Percentiles rank a stretch among this genome's conserved stretches.
These are phyloP conservation scores for Aegilops umbellulata DNA, from an alignment of 176 grass and related monocot genomes.

Conservation along the genomic window DNA sequence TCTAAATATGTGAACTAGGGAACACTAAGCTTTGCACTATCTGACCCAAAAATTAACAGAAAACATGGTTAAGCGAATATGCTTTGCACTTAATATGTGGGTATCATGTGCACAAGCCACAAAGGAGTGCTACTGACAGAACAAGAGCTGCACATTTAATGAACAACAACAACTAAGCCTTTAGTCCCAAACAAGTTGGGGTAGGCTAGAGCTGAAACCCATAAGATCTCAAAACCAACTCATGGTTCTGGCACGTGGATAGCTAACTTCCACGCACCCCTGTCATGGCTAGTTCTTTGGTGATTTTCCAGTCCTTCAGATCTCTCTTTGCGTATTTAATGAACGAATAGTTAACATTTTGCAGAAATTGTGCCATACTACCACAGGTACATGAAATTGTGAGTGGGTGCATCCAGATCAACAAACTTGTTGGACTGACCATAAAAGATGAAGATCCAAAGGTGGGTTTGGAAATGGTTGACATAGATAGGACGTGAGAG, in stretches of 20 bases:
- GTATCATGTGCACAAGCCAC: not conserved
- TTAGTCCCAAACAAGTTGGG: too few species aligned
- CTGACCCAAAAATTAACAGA: slow-evolving; percentile 16
- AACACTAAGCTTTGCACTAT: slow-evolving; percentile 2
- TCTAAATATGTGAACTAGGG: not conserved
- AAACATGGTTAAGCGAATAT: not conserved
- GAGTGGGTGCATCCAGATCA: not conserved
- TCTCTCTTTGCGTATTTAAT: not conserved
- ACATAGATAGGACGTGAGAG: not conserved
- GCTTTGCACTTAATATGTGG: not conserved
- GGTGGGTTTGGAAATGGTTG: not conserved
- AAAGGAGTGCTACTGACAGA: not conserved
- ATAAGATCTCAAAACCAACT: too few species aligned
- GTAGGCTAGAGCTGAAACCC: too few species aligned
- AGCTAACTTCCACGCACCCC: too few species aligned
- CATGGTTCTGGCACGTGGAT: too few species aligned
- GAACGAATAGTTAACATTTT: not conserved
- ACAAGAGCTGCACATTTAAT: not conserved
- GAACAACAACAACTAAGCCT: too few species aligned
- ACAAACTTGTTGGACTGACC: not conserved
- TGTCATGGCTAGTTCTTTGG: too few species aligned
- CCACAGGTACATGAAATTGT: not conserved
- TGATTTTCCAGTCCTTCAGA: too few species aligned
- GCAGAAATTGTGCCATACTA: not conserved
- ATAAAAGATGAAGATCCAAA: not conserved